Base-by-base conservation (phyloP, 192 early-diverging fungal genomes). In the Cetraspora pellucida region DNA sequence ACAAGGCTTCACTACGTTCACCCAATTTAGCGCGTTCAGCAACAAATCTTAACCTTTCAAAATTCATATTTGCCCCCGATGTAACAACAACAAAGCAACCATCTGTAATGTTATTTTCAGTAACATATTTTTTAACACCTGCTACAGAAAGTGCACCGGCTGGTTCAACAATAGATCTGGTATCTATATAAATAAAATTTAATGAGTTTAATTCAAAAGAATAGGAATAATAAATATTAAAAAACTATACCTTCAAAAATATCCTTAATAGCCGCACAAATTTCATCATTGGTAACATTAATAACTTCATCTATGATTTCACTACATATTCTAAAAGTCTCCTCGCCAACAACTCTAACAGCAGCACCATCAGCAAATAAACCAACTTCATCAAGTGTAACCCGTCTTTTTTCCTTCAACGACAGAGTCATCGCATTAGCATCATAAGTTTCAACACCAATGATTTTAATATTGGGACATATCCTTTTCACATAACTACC, bases 11-110 rank as follows among this genome's bases (percentile, higher is more conserved):
- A 58, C 81, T 86, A 45, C 93, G 85, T 81, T 99, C 98, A 63
- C 98, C 97, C n/a, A 98, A 81, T 6, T 93, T 90, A 4, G 98
- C 95, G 64, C 98, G 91, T 80, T 99, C 96, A 17, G 96, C 95
- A 1, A 99, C 96, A 77, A 98, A 98, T 52, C 96, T 90, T n/a
- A 99, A 86, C 1, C 96, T 91, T 80, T 97, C 96, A 90, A 98
- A 99, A 82, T 99, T 97, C 91, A 98, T 97, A 85, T 99, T 99
- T 50, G 98, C 98, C 17, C 98, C 98, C 17, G 91, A 93, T 31
- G 91, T 88, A 67, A 97, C 86, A 8, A 93, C 90, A 21, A 99
- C 90, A 71, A 91, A 90, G 17, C 84, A 89, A 52, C 83, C 79
- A 63, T 86, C 89, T n/a, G 77, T 83, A 11, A 87, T 43, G 13